phyloP scores from a whole-genome alignment of 257 asterid species.

The Fraxinus anomala region DNA sequence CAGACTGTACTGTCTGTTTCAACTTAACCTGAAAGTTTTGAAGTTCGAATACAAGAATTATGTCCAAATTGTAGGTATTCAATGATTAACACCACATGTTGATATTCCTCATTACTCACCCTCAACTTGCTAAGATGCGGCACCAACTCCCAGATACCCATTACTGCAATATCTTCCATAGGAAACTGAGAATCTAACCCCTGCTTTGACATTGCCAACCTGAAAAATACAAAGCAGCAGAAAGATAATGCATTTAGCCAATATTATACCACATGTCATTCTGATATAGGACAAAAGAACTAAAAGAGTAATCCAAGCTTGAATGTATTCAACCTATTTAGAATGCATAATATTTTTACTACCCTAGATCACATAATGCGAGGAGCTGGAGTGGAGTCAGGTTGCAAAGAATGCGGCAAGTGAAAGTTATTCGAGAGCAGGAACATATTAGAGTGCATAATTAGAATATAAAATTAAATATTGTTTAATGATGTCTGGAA shows the following conservation, averaged over 20 bases:
- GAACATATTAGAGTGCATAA: background rate
- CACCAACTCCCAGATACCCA: slow-evolving; percentile 95
- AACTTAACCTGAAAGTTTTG: slow-evolving; percentile 52
- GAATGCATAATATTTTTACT: background rate
- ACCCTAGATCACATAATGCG: background rate
- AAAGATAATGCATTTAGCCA: slow-evolving; percentile 24
- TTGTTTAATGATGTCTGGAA: background rate
- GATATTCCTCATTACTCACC: slow-evolving; percentile 43
- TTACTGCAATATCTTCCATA: slow-evolving; percentile 86
- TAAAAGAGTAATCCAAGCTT: background rate
- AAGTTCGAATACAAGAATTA: slow-evolving; percentile 22
- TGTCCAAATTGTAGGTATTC: slow-evolving; percentile 23
- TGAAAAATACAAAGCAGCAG: slow-evolving; percentile 25
- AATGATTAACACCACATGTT: slow-evolving; percentile 10
- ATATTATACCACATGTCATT: background rate
- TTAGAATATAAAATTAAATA: background rate
- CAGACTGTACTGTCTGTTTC: slow-evolving; percentile 70
- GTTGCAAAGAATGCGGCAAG: background rate
- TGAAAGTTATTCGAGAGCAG: background rate
- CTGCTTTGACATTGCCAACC: slow-evolving; percentile 71
- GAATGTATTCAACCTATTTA: background rate
- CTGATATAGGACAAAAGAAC: background rate
- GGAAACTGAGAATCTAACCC: slow-evolving; percentile 72
- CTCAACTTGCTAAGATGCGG: slow-evolving; percentile 80
- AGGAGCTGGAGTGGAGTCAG: background rate